Evolutionary conservation across 140 eudicot species (phyloP), one percentile per base, ranked within the genome.

Genomic region (Erigeron philadelphicus): DNA sequence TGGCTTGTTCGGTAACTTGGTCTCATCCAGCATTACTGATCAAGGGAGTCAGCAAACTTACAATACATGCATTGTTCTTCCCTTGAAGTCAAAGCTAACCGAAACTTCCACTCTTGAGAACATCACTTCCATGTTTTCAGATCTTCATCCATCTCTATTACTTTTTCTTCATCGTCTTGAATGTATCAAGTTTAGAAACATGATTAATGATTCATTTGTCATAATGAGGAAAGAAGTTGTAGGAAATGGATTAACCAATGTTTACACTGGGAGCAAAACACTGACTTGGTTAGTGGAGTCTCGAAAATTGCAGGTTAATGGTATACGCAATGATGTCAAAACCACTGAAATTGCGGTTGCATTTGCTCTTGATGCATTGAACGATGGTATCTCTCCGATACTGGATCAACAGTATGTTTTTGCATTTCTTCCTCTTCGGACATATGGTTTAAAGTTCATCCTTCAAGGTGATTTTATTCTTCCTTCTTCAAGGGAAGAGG

Each of bases 401-500:
- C 72, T 88, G 48, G 84, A 75, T 61, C 98, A 81, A 67, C 98
- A 92, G 72, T 87, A 82, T 64, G 98, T 92, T 63, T 92, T 92
- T 78, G 90, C 98, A 1, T 92, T 84, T 84, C 98, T 92, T 48
- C 98, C 98, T 61, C 74, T 92, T 16, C 76, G 98, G 75, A 86
- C 86, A 43, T 92, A 88, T 77, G 98, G 98, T 64, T 76, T 92
- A 35, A 92, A 86, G 62, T 92, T 92, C 76, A 88, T 92, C 3
- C 76, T 92, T 25, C 98, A 92, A 84, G 98, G 88, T 67, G 98
- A 92, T 79, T 92, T 92, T 81, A 80, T 88, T 64, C 90, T 92
- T 82, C 98, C 98, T 64, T 92, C 98, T 19, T 92, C 98, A 53
- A 75, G 98, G 75, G 98, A 92, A 80, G 98, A 88, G 76, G 95